phyloP scores from a whole-genome alignment of 139 green algal species.

The Ulvella scutata region DNA sequence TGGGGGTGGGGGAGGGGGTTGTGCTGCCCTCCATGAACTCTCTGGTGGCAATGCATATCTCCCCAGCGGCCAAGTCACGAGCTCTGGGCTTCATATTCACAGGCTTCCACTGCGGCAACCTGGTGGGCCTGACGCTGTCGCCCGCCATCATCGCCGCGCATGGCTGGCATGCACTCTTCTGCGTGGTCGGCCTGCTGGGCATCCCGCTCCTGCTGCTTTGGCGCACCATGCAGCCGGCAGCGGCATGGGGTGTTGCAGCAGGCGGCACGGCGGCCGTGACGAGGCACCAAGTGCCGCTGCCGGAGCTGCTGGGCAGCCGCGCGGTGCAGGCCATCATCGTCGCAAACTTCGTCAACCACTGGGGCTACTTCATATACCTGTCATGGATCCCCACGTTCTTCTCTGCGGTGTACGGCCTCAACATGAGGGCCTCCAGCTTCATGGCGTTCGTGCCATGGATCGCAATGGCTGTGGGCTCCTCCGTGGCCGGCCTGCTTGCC shows the following conservation, averaged over 20 bases:
- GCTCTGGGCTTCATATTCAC: constrained; percentile 57
- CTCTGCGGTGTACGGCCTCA: constrained; percentile 41
- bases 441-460: constrained; percentile 78
- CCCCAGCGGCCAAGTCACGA: constrained; percentile 21
- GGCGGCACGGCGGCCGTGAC: background rate
- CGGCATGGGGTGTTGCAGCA: background rate
- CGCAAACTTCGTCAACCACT: constrained; percentile 76
- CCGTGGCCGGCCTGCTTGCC: constrained; percentile 43
- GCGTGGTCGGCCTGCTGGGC: constrained; percentile 54
- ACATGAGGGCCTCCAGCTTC: constrained; percentile 45
- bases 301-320: constrained; percentile 27
- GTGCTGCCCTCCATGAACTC: constrained; percentile 88
- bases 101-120: constrained; percentile 74
- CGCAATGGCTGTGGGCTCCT: constrained; percentile 59
- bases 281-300: background rate
- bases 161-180: constrained; percentile 68
- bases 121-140: constrained; percentile 61
- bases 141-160: constrained; percentile 47
- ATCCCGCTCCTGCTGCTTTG: constrained; percentile 53
- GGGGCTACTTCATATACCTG: constrained; percentile 87
- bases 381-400: constrained; percentile 93
- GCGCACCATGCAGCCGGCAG: constrained; percentile 36
- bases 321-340: constrained; percentile 73
- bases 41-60: constrained; percentile 55
- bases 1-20: constrained; percentile 80